Conservation (phyloP, 169 alveolate species). For the Eimeria necatrix region DNA sequence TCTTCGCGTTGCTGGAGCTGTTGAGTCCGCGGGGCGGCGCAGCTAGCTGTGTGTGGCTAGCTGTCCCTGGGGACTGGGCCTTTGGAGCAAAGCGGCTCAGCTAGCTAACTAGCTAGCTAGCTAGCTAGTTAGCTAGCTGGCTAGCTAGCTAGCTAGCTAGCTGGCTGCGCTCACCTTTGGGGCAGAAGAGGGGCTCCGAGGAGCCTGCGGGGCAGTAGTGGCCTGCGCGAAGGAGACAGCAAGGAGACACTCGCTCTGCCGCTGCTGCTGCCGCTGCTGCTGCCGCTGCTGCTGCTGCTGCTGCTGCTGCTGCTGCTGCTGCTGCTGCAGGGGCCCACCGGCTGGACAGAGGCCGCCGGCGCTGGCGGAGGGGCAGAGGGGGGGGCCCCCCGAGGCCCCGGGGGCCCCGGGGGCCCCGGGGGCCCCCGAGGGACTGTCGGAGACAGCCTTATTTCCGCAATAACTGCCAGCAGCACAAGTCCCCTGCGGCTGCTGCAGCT, state of each 20-base stretch:
- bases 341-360: constrained; percentile 27
- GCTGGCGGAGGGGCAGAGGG: constrained; percentile 9
- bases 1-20: too few relatives aligned
- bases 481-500: constrained; percentile 52
- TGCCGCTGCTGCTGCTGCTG: too few relatives aligned
- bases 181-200: constrained; percentile 66
- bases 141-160: neutral
- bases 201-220: constrained; percentile 77
- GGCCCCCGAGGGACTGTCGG: constrained; percentile 59
- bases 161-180: constrained; percentile 24
- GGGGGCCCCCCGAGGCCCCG: too few relatives aligned
- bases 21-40: constrained; percentile 45
- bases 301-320: too few relatives aligned
- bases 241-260: too few relatives aligned
- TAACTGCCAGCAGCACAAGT: constrained; percentile 66
- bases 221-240: constrained; percentile 39
- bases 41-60: neutral
- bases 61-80: constrained; percentile 38
- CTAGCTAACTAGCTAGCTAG: neutral
- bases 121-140: neutral
- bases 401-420: too few relatives aligned
- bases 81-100: neutral
- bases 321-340: constrained; percentile 18
- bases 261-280: too few relatives aligned
- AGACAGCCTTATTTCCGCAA: neutral